Percentiles rank a stretch among this genome's conserved stretches.
Evolutionary conservation across 768 basidiomycete genomes (phyloP).

Genomic region (Gautieria morchelliformis): DNA sequence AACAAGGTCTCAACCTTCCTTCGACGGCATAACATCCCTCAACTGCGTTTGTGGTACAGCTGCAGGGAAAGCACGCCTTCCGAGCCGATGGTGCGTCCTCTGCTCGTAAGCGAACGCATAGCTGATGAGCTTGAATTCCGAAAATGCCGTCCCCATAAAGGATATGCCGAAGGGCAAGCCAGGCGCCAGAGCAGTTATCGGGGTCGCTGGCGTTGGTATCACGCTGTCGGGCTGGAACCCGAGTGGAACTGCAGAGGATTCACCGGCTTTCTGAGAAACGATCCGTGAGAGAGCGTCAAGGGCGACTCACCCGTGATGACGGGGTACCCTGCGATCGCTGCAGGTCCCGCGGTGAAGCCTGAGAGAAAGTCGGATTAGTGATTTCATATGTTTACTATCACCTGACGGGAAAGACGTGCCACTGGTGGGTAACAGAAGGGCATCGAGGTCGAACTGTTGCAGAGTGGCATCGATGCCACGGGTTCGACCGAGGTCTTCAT

Average conservation of each 20-base stretch:
- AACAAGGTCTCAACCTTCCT: no score
- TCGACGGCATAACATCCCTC: no score
- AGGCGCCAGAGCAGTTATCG: slow-evolving; percentile 19
- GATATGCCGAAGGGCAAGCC: slow-evolving; percentile 33
- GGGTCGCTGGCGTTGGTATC: slow-evolving; percentile 24
- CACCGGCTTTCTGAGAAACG: no score
- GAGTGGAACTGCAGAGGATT: slow-evolving; percentile 6
- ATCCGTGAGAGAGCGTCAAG: no score
- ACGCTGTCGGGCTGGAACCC: slow-evolving; percentile 10
- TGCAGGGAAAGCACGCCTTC: slow-evolving; percentile 37
- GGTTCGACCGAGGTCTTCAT: slow-evolving; percentile 39
- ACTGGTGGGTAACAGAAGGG: slow-evolving; percentile 37
- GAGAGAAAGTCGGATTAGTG: no score
- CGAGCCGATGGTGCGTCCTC: slow-evolving; percentile 42
- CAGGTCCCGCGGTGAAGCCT: no score
- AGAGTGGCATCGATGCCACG: slow-evolving; percentile 50
- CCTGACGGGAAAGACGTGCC: not conserved
- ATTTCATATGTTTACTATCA: no score
- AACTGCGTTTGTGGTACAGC: slow-evolving; percentile 50
- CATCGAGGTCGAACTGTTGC: slow-evolving; percentile 37
- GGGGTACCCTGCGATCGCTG: slow-evolving; percentile 29
- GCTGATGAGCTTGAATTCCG: slow-evolving; percentile 32
- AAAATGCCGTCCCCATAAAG: slow-evolving; percentile 37
- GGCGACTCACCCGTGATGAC: slow-evolving; percentile 16
- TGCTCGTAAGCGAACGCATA: slow-evolving; percentile 44